Conservation (phyloP, 495 filamentous ascomycete genomes). For the Daldinia caldariorum region DNA sequence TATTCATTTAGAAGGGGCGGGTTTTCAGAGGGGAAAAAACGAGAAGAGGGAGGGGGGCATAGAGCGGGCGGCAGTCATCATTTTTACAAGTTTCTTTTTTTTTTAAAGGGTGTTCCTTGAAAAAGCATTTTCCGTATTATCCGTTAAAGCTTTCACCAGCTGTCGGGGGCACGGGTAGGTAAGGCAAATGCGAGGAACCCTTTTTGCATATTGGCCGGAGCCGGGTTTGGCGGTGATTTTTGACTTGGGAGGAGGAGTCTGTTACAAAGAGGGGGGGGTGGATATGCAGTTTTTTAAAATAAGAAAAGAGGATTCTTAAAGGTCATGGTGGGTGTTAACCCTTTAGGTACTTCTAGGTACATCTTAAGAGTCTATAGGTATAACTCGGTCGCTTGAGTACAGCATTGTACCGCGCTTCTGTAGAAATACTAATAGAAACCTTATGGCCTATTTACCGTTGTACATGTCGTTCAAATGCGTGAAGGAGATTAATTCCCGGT, state of each 20-base stretch:
- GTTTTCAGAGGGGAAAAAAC: constrained; percentile 1
- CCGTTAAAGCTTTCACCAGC: background rate
- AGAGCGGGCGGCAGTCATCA: constrained; percentile 1
- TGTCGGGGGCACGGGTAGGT: background rate
- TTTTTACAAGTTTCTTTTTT: too few species aligned
- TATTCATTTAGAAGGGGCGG: constrained; percentile 9
- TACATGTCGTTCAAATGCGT: too few species aligned
- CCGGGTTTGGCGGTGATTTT: constrained; percentile 9
- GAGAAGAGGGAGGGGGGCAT: background rate
- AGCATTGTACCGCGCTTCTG: background rate
- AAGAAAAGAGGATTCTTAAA: constrained; percentile 18
- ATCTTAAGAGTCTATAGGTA: background rate
- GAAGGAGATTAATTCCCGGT: background rate
- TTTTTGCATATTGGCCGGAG: constrained; percentile 8
- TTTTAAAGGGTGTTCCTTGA: background rate
- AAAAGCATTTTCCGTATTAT: too few species aligned
- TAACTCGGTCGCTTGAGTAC: background rate
- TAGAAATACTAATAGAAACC: background rate
- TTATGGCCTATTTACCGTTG: background rate
- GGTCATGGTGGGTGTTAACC: background rate
- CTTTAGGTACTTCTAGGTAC: constrained; percentile 4
- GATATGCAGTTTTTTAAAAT: background rate
- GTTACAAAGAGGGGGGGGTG: constrained; percentile 5
- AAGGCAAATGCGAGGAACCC: background rate
- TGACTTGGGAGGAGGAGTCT: background rate